Percentiles rank a stretch among this genome's conserved stretches.
Conservation (phyloP, 2,329 filamentous ascomycete species). For the Ophiostoma triangulosporum region DNA sequence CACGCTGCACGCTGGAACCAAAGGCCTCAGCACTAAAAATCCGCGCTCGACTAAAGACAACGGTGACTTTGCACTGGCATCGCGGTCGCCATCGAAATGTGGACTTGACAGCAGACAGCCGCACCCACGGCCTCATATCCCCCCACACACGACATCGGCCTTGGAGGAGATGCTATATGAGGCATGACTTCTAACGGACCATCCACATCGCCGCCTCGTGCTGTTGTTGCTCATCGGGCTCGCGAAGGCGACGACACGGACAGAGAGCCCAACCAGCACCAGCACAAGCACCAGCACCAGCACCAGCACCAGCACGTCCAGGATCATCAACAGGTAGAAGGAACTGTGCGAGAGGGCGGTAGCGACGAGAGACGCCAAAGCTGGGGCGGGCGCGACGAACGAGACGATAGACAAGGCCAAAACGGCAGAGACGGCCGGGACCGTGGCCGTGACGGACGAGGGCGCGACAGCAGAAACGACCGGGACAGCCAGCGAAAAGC, state of each 20-base stretch:
- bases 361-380: neutral
- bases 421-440: neutral
- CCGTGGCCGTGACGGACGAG: neutral
- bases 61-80: conserved; percentile 15
- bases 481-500: conserved; percentile 8
- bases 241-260: conserved; percentile 14
- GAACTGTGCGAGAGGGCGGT: neutral
- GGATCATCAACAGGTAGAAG: neutral
- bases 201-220: conserved; percentile 15
- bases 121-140: conserved; percentile 19
- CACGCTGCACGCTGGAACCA: neutral
- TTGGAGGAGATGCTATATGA: conserved; percentile 21
- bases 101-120: conserved; percentile 29
- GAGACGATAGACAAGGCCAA: neutral
- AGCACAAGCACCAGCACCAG: conserved; percentile 10
- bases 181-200: conserved; percentile 23
- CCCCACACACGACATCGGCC: conserved; percentile 17
- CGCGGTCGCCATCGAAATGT: conserved; percentile 22
- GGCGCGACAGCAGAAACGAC: conserved; percentile 3
- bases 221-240: conserved; percentile 18
- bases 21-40: conserved; percentile 2
- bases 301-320: conserved; percentile 13
- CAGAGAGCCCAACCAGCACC: conserved; percentile 15
- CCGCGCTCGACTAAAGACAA: conserved; percentile 12
- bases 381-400: neutral